phyloP scores from a whole-genome alignment of 495 filamentous ascomycete genomes.

The Penicillium steckii region DNA sequence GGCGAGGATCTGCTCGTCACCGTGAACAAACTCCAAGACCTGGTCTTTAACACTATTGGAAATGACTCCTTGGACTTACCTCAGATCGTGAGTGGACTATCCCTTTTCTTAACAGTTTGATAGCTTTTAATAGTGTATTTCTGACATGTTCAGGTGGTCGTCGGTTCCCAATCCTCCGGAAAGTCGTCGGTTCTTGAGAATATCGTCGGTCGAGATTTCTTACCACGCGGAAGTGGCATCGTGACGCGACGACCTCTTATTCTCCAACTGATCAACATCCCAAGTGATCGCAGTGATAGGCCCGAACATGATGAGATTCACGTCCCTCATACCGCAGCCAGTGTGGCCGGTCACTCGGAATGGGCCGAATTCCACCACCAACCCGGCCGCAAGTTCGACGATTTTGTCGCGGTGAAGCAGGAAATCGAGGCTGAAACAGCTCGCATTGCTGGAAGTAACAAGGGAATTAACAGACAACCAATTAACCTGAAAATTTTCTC shows the following conservation, averaged over 20 bases:
- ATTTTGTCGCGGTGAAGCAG: slow-evolving; percentile 88
- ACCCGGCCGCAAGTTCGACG: slow-evolving; percentile 83
- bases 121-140: too few relatives aligned
- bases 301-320: slow-evolving; percentile 65
- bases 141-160: slow-evolving; percentile 92
- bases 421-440: slow-evolving; percentile 98
- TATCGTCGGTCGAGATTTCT: slow-evolving; percentile 95
- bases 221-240: slow-evolving; percentile 94
- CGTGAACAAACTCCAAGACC: slow-evolving; percentile 95
- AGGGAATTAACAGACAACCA: slow-evolving; percentile 95
- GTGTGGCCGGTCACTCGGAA: slow-evolving; percentile 71
- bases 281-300: slow-evolving; percentile 69
- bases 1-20: slow-evolving; percentile 90
- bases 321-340: slow-evolving; percentile 66
- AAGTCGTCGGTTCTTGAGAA: slow-evolving; percentile 99
- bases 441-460: slow-evolving; percentile 94
- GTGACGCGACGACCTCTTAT: slow-evolving; percentile 93
- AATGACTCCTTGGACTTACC: slow-evolving; percentile 97
- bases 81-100: slow-evolving; percentile 83
- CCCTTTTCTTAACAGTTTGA: too few relatives aligned
- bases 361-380: slow-evolving; percentile 98
- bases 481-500: slow-evolving; percentile 99
- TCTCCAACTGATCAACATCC: slow-evolving; percentile 96
- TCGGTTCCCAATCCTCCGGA: slow-evolving; percentile 96
- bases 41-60: slow-evolving; percentile 99